Percentiles rank a stretch among this genome's conserved stretches.
These are phyloP conservation scores for Morella rubra DNA, from an alignment of 306 rosid species.

Conservation along the genomic window DNA sequence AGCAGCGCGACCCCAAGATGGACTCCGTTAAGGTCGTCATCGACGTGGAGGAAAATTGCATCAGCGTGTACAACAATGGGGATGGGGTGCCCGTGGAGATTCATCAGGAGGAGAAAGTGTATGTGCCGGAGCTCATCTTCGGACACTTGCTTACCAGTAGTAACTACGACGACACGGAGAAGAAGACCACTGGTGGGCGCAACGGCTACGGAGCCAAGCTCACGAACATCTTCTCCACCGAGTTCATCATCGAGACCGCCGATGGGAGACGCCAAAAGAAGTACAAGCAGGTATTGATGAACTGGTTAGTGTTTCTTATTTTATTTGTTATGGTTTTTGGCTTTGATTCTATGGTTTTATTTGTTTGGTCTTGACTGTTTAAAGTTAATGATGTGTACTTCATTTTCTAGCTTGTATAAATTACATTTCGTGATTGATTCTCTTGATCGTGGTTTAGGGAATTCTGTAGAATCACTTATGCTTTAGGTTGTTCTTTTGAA, in stretches of 20 bases:
- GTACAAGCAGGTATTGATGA: slow-evolving; percentile 74
- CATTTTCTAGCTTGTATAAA: no score
- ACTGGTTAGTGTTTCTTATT: neutral
- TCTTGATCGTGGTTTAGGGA: no score
- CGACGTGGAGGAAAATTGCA: slow-evolving; percentile 51
- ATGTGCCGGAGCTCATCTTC: slow-evolving; percentile 90
- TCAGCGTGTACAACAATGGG: slow-evolving; percentile 71
- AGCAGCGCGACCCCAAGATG: slow-evolving; percentile 86
- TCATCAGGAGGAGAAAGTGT: slow-evolving; percentile 91
- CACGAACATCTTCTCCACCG: slow-evolving; percentile 83
- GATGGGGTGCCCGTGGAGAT: slow-evolving; percentile 92
- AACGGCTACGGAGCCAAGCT: slow-evolving; percentile 97
- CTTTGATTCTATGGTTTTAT: no score
- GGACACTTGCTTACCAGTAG: slow-evolving; percentile 89
- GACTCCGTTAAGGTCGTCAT: slow-evolving; percentile 61
- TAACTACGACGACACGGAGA: slow-evolving; percentile 72
- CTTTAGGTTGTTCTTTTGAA: neutral
- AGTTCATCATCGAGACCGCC: slow-evolving; percentile 86
- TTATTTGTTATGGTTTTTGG: neutral
- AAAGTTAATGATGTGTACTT: neutral
- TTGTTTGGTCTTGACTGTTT: neutral
- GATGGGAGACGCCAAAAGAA: slow-evolving; percentile 79
- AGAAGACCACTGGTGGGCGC: slow-evolving; percentile 94
- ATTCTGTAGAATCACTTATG: no score
- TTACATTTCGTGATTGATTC: no score